phyloP scores from a whole-genome alignment of 306 rosid genomes.

The Sophora flavescens region DNA sequence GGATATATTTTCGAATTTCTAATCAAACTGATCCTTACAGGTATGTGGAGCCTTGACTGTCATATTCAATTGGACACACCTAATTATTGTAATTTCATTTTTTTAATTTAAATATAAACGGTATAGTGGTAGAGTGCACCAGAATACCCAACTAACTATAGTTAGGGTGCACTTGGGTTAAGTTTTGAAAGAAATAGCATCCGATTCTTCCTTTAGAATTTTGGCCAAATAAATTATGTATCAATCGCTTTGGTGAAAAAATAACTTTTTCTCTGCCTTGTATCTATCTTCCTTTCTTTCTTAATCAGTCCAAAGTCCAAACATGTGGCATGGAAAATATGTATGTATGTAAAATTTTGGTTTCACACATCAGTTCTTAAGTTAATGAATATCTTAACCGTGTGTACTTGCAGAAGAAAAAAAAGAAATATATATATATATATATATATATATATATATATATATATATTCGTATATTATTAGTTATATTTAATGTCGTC shows the following conservation, averaged over 20 bases:
- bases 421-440: too few relatives aligned
- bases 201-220: constrained; percentile 24
- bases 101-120: not conserved
- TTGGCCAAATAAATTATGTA: constrained; percentile 16
- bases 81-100: not conserved
- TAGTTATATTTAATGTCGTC: too few relatives aligned
- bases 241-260: constrained; percentile 26
- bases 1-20: not conserved
- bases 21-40: not conserved
- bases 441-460: too few relatives aligned
- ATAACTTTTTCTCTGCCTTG: not conserved
- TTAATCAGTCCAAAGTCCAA: not conserved
- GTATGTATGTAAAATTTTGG: not conserved
- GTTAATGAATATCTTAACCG: not conserved
- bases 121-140: not conserved
- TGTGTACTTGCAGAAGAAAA: not conserved
- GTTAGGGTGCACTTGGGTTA: not conserved
- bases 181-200: constrained; percentile 24
- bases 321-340: not conserved
- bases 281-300: not conserved
- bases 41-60: constrained; percentile 2
- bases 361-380: not conserved
- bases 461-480: too few relatives aligned
- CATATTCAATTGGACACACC: not conserved
- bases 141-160: not conserved